Evolutionary conservation across 2,329 filamentous ascomycete genomes (phyloP).

Genomic region (Chaetomiaceae sp.): DNA sequence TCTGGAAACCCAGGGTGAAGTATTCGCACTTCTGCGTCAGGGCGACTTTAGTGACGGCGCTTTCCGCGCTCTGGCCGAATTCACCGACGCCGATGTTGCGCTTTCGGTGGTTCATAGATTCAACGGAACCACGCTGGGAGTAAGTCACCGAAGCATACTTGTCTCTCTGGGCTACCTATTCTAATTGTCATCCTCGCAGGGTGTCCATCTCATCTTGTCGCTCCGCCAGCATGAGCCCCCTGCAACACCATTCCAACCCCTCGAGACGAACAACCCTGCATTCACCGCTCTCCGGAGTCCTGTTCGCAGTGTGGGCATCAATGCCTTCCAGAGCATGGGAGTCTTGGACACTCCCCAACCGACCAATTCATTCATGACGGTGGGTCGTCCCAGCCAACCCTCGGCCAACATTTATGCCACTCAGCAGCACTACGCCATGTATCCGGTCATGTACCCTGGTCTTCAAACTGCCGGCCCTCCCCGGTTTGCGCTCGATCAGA

Average conservation of each 20-base stretch:
- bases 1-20: constrained; percentile 44
- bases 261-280: constrained; percentile 4
- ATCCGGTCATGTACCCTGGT: constrained; percentile 35
- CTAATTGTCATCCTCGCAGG: too few species aligned
- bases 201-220: constrained; percentile 18
- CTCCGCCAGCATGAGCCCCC: constrained; percentile 7
- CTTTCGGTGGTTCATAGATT: constrained; percentile 37
- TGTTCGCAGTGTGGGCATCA: constrained; percentile 12
- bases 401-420: constrained; percentile 27
- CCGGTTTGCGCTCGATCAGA: constrained; percentile 33
- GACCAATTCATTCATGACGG: constrained; percentile 22
- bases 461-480: constrained; percentile 26
- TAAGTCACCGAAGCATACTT: constrained; percentile 27
- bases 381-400: constrained; percentile 25
- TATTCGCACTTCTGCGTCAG: constrained; percentile 48
- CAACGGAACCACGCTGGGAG: constrained; percentile 35
- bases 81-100: constrained; percentile 45
- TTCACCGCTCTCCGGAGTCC: not conserved
- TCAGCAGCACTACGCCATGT: constrained; percentile 32
- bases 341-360: constrained; percentile 15
- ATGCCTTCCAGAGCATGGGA: constrained; percentile 16
- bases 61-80: constrained; percentile 49
- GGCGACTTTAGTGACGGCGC: constrained; percentile 38
- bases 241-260: not conserved
- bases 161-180: too few species aligned